phyloP scores from a whole-genome alignment of 2,329 filamentous ascomycete genomes.

The Aureobasidium musti region DNA sequence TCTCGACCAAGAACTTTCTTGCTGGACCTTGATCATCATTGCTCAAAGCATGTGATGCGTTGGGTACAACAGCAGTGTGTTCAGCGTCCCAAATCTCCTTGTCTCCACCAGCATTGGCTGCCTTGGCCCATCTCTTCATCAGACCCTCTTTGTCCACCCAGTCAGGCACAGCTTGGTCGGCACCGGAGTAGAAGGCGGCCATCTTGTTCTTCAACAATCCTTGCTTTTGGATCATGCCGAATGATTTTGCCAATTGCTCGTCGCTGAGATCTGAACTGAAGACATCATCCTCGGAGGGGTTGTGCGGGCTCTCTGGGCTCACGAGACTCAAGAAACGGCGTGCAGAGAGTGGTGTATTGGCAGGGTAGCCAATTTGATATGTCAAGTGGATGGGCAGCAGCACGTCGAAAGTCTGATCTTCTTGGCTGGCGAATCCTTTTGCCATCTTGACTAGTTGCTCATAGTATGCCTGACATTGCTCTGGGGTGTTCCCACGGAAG shows the following conservation, averaged over 20 bases:
- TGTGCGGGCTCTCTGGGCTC: constrained; percentile 33
- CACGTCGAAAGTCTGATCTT: constrained; percentile 36
- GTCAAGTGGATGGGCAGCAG: constrained; percentile 43
- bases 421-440: constrained; percentile 34
- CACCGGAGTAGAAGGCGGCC: constrained; percentile 51
- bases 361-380: constrained; percentile 37
- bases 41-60: constrained; percentile 53
- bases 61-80: constrained; percentile 52
- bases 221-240: constrained; percentile 42
- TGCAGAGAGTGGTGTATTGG: constrained; percentile 34
- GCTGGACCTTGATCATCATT: constrained; percentile 52
- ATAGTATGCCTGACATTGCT: constrained; percentile 31
- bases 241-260: constrained; percentile 39
- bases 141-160: constrained; percentile 50
- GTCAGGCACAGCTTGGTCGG: constrained; percentile 49
- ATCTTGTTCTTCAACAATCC: constrained; percentile 37
- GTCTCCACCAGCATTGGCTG: constrained; percentile 43
- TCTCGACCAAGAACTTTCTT: constrained; percentile 35
- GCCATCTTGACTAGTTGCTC: constrained; percentile 33
- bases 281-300: constrained; percentile 35
- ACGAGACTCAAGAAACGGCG: constrained; percentile 34
- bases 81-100: constrained; percentile 50
- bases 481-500: constrained; percentile 32
- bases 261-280: constrained; percentile 37
- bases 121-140: constrained; percentile 48